Conservation (phyloP, 2,329 filamentous ascomycete genomes). For the Colletotrichum aenigma region DNA sequence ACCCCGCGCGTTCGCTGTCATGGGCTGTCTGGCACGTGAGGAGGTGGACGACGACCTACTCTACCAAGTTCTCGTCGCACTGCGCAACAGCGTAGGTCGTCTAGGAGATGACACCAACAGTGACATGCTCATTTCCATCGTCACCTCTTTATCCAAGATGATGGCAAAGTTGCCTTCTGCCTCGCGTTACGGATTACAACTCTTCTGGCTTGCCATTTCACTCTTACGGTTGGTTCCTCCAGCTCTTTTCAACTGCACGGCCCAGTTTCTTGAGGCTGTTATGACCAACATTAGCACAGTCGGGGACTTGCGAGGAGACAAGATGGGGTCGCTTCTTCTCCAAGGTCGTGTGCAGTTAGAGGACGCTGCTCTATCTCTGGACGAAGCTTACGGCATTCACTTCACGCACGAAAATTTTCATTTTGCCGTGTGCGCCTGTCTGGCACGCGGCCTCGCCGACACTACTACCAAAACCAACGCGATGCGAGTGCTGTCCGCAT, state of each 20-base stretch:
- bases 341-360: conserved; percentile 66
- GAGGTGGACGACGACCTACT: conserved; percentile 75
- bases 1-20: conserved; percentile 71
- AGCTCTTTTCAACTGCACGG: conserved; percentile 68
- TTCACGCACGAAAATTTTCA: conserved; percentile 70
- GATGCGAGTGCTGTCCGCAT: conserved; percentile 65
- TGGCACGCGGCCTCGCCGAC: conserved; percentile 68
- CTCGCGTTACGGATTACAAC: conserved; percentile 70
- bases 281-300: conserved; percentile 67
- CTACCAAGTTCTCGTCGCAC: conserved; percentile 72
- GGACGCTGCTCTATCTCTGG: conserved; percentile 64
- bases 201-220: conserved; percentile 74
- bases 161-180: conserved; percentile 70
- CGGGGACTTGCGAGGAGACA: conserved; percentile 61
- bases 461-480: conserved; percentile 62
- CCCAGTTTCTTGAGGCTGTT: conserved; percentile 68
- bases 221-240: conserved; percentile 68
- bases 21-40: conserved; percentile 73
- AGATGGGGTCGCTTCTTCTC: conserved; percentile 64
- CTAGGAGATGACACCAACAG: conserved; percentile 68
- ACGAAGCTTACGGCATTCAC: conserved; percentile 69
- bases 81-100: conserved; percentile 67
- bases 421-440: conserved; percentile 67
- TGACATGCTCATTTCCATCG: conserved; percentile 72
- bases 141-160: conserved; percentile 72